phyloP scores from a whole-genome alignment of 345 rosid genomes.

The Citrus unshiu region DNA sequence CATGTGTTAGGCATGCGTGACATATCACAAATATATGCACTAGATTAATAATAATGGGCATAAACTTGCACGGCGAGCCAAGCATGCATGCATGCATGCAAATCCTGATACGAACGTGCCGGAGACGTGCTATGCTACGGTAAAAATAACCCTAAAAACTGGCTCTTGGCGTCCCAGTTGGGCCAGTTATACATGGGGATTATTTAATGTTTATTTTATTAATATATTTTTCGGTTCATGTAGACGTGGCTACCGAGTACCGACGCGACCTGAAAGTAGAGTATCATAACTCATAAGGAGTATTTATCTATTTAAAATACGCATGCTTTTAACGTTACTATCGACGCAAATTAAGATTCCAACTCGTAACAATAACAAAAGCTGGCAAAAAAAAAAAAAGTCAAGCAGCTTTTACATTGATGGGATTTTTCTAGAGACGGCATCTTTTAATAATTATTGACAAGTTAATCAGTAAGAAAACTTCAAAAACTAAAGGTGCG shows the following conservation, averaged over 20 bases:
- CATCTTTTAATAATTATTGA: background rate
- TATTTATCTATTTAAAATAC: conserved; percentile 1
- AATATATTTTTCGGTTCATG: background rate
- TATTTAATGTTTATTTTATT: background rate
- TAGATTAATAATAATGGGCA: background rate
- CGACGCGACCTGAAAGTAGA: conserved; percentile 2
- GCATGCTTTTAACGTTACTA: background rate
- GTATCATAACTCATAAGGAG: conserved; percentile 1
- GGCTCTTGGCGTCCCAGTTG: conserved; percentile 28
- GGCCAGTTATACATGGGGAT: background rate
- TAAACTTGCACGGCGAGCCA: background rate
- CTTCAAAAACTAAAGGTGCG: background rate
- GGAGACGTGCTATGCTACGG: background rate
- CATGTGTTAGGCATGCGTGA: no score
- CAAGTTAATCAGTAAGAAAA: background rate
- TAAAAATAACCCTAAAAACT: background rate
- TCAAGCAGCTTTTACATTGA: background rate
- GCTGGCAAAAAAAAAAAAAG: background rate
- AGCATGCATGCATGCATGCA: conserved; percentile 14
- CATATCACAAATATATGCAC: background rate
- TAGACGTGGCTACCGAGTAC: background rate
- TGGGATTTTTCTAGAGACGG: conserved; percentile 8
- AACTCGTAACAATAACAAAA: conserved; percentile 4
- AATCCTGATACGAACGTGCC: background rate
- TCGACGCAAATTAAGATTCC: conserved; percentile 29